Percentiles rank a stretch among this genome's conserved stretches.
These are phyloP conservation scores for Eimeria necatrix DNA, from an alignment of 169 alveolate species.

Conservation along the genomic window DNA sequence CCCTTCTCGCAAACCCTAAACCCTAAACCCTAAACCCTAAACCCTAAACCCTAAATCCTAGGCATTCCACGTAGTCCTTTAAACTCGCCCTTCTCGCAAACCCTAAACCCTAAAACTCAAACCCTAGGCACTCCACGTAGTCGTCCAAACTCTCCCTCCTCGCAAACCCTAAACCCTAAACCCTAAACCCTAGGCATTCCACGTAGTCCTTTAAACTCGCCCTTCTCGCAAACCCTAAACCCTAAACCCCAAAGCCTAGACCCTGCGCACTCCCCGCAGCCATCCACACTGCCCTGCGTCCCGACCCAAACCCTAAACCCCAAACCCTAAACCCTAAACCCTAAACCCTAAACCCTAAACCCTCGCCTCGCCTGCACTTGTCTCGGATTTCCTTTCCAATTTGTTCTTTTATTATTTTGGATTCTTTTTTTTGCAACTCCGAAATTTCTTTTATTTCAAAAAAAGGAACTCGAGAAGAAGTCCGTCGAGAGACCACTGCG, in stretches of 20 bases:
- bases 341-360: conserved; percentile 12
- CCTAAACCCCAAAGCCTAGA: too few relatives aligned
- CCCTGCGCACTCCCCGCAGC: too few relatives aligned
- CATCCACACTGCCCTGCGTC: too few relatives aligned
- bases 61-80: not conserved
- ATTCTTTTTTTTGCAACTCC: conserved; percentile 47
- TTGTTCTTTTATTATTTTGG: not conserved
- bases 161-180: too few relatives aligned
- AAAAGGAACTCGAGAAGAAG: conserved; percentile 27
- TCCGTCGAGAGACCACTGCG: not conserved
- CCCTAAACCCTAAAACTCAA: too few relatives aligned
- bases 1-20: not conserved
- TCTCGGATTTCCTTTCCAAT: conserved; percentile 67
- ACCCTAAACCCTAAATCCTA: not conserved
- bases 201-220: too few relatives aligned
- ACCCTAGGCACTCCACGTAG: not conserved
- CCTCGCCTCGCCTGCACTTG: too few relatives aligned
- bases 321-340: conserved; percentile 2
- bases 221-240: too few relatives aligned
- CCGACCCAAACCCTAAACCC: too few relatives aligned
- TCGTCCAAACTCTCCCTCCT: not conserved
- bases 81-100: not conserved
- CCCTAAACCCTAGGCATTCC: too few relatives aligned
- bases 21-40: not conserved
- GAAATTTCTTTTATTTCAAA: conserved; percentile 31